A percentile compares a stretch with the other conserved stretches of the same genome.
Evolutionary conservation across 2,329 filamentous ascomycete genomes (phyloP).

Genomic region (Aspergillus japonicus): DNA sequence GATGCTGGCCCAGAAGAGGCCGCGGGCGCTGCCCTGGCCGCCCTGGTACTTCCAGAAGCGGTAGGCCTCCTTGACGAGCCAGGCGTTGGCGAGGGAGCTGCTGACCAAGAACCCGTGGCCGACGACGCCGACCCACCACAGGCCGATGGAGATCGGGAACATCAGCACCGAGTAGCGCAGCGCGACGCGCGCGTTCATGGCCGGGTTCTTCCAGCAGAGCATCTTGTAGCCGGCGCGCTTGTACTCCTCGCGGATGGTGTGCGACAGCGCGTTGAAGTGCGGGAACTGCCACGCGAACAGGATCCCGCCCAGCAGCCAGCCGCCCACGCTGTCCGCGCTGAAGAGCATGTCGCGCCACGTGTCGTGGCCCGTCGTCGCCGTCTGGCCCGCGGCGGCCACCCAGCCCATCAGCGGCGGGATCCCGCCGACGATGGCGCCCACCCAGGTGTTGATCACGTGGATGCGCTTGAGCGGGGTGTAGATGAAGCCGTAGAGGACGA

Average conservation of each 20-base stretch:
- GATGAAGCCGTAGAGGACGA: constrained; percentile 81
- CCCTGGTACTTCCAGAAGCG: constrained; percentile 79
- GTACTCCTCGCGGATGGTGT: constrained; percentile 88
- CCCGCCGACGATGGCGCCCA: constrained; percentile 85
- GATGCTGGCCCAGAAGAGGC: constrained; percentile 94
- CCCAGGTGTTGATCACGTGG: constrained; percentile 87
- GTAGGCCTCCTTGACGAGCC: constrained; percentile 78
- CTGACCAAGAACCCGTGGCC: constrained; percentile 81
- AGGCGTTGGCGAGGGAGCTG: constrained; percentile 77
- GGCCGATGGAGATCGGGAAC: constrained; percentile 77
- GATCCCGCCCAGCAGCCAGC: constrained; percentile 82
- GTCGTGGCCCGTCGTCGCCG: constrained; percentile 67
- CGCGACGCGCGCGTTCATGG: constrained; percentile 80
- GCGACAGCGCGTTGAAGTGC: constrained; percentile 93
- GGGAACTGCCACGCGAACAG: constrained; percentile 97
- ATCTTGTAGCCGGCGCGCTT: constrained; percentile 64
- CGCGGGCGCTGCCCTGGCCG: constrained; percentile 73
- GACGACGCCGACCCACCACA: constrained; percentile 78
- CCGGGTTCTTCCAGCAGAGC: constrained; percentile 85
- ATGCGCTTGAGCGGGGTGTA: constrained; percentile 93
- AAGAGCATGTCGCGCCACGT: constrained; percentile 77
- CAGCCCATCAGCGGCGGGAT: constrained; percentile 98
- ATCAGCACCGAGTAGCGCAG: constrained; percentile 82
- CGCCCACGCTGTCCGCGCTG: constrained; percentile 67
- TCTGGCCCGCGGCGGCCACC: constrained; percentile 89